Evolutionary conservation across 345 rosid genomes (phyloP).

Genomic region (Hirschfeldia incana): DNA sequence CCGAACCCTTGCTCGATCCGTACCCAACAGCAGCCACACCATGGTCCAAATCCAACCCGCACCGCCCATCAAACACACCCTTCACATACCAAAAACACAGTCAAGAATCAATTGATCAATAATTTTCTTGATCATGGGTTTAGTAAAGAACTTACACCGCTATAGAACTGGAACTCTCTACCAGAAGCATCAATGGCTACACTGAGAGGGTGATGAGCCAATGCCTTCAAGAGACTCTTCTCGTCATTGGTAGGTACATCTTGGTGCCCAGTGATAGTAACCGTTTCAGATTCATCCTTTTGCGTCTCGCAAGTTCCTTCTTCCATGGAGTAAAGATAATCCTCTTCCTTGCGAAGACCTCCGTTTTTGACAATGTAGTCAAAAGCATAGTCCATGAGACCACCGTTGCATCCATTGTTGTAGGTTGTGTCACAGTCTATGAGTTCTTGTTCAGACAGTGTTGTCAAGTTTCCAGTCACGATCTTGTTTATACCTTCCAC

Average conservation of each 20-base stretch:
- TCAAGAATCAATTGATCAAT: background rate
- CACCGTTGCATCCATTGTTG: slow-evolving; percentile 76
- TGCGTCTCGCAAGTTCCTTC: background rate
- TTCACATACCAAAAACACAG: slow-evolving; percentile 30
- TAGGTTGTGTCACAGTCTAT: slow-evolving; percentile 64
- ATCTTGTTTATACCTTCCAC: slow-evolving; percentile 88
- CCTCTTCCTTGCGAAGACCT: slow-evolving; percentile 44
- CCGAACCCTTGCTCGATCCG: slow-evolving; percentile 62
- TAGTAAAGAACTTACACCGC: slow-evolving; percentile 49
- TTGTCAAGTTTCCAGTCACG: slow-evolving; percentile 63
- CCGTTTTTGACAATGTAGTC: slow-evolving; percentile 57
- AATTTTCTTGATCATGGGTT: background rate
- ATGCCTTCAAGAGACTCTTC: slow-evolving; percentile 60
- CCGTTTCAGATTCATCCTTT: slow-evolving; percentile 49
- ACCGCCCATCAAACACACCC: slow-evolving; percentile 77
- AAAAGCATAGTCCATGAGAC: slow-evolving; percentile 75
- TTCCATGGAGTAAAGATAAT: slow-evolving; percentile 66
- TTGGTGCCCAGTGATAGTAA: slow-evolving; percentile 51
- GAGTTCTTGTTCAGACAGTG: slow-evolving; percentile 83
- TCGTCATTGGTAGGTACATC: slow-evolving; percentile 67
- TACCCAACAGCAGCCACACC: slow-evolving; percentile 88
- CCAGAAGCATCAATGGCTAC: slow-evolving; percentile 83
- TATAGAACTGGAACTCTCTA: slow-evolving; percentile 68
- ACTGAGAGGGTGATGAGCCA: slow-evolving; percentile 77
- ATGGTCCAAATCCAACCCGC: slow-evolving; percentile 65